These are phyloP conservation scores for Symbiodinium natans DNA, from an alignment of 73 alveolate species.

Conservation along the genomic window DNA sequence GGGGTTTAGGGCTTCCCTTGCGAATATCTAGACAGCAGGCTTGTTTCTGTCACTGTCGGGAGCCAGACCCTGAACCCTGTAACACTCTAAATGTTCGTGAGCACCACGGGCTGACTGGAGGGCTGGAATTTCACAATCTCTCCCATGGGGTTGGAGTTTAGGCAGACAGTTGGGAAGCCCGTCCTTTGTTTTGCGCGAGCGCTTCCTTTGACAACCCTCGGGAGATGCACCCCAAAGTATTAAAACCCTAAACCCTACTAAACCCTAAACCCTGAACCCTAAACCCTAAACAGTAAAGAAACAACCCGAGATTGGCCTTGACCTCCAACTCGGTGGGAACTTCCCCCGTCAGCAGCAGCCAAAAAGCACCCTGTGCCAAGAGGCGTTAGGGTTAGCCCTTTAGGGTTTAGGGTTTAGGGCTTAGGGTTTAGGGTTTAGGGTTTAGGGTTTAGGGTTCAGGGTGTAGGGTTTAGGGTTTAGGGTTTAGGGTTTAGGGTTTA, in stretches of 20 bases:
- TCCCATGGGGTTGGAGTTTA: no score
- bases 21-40: no score
- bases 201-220: no score
- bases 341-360: conserved; percentile 98
- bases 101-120: no score
- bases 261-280: neutral
- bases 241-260: neutral
- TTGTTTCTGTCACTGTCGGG: no score
- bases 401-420: neutral
- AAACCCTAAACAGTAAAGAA: neutral
- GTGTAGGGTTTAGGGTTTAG: neutral
- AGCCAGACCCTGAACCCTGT: no score
- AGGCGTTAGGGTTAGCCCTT: neutral
- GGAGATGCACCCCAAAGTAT: neutral
- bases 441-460: neutral
- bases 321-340: conserved; percentile 95
- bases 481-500: neutral
- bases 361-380: conserved; percentile 96
- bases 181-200: no score
- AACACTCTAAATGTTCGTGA: no score
- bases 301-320: neutral
- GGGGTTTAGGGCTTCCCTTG: no score
- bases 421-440: neutral
- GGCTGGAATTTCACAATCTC: no score
- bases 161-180: no score